Evolutionary conservation across 2,329 filamentous ascomycete genomes (phyloP).

Genomic region (Penicillium frequentans): DNA sequence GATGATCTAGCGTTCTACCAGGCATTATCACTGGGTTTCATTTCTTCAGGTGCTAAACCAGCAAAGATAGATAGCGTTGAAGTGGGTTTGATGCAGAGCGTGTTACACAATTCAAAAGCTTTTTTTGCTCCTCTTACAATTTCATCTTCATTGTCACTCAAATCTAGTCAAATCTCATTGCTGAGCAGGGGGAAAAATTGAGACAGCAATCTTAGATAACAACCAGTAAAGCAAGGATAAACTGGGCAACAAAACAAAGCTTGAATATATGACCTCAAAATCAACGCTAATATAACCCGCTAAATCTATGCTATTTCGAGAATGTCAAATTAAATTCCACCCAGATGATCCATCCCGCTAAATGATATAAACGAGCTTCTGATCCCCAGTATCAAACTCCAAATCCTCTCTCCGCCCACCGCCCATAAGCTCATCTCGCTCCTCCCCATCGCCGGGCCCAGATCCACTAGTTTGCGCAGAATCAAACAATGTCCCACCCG

Average conservation of each 20-base stretch:
- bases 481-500: not conserved
- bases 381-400: slow-evolving; percentile 18
- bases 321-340: not conserved
- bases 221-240: too few species aligned
- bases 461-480: not conserved
- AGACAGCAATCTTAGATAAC: too few species aligned
- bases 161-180: too few species aligned
- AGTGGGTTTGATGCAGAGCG: not conserved
- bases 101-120: not conserved
- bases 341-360: not conserved
- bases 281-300: not conserved
- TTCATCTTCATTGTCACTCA: not conserved
- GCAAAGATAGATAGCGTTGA: not conserved
- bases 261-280: not conserved
- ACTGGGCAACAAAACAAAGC: not conserved
- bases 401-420: slow-evolving; percentile 20
- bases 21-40: not conserved
- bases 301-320: not conserved
- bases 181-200: not conserved
- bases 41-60: not conserved
- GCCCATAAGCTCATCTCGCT: slow-evolving; percentile 32
- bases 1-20: not conserved
- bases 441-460: slow-evolving; percentile 21
- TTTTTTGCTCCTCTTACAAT: not conserved
- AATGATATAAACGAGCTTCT: slow-evolving; percentile 30